phyloP scores from a whole-genome alignment of 2,329 filamentous ascomycete genomes.

The Colletotrichum coccodes region DNA sequence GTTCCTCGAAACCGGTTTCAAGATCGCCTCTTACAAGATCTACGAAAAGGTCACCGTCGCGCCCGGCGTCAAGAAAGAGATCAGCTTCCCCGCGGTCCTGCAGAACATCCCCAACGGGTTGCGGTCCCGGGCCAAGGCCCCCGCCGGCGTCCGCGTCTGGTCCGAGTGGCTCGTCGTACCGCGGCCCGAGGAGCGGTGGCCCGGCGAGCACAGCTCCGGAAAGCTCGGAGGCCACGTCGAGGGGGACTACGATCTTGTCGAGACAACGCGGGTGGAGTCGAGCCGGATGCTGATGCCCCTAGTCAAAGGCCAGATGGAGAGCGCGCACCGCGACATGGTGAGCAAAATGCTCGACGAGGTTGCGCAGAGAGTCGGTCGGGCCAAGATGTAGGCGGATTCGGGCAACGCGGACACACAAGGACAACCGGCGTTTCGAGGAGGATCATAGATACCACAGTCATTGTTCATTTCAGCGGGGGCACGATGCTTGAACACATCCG shows the following conservation, averaged over 20 bases:
- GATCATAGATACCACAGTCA: conserved; percentile 22
- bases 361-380: conserved; percentile 34
- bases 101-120: conserved; percentile 53
- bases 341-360: conserved; percentile 44
- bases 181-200: conserved; percentile 34
- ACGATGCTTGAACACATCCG: too few species aligned
- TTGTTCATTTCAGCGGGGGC: neutral
- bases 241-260: conserved; percentile 45
- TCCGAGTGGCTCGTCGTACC: conserved; percentile 44
- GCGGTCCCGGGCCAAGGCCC: conserved; percentile 54
- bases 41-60: conserved; percentile 47
- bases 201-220: conserved; percentile 17
- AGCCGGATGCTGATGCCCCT: conserved; percentile 49
- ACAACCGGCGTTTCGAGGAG: neutral
- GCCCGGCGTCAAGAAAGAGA: conserved; percentile 50
- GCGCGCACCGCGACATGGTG: conserved; percentile 43
- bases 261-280: conserved; percentile 44
- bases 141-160: conserved; percentile 55
- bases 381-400: neutral
- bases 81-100: conserved; percentile 54
- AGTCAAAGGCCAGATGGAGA: conserved; percentile 41
- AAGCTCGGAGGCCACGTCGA: conserved; percentile 33
- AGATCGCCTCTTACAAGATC: conserved; percentile 45
- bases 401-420: neutral
- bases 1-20: conserved; percentile 46